Conservation (phyloP, 306 rosid genomes). For the Pterocarpus santalinus region DNA sequence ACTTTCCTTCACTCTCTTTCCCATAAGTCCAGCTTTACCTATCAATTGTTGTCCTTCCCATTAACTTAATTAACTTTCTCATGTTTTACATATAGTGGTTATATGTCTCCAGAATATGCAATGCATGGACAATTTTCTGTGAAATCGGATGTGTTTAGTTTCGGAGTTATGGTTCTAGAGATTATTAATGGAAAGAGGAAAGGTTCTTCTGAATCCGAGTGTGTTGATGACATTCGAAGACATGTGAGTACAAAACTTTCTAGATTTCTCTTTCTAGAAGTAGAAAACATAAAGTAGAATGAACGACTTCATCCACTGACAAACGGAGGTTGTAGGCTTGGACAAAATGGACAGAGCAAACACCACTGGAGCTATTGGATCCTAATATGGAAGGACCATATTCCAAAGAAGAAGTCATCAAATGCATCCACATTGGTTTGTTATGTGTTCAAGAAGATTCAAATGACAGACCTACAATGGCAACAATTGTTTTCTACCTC, state of each 20-base stretch:
- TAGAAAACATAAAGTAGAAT: background rate
- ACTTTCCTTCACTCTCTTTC: background rate
- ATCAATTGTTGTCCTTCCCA: background rate
- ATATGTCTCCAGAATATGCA: slow-evolving; percentile 57
- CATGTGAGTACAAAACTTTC: slow-evolving; percentile 41
- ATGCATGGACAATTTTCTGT: slow-evolving; percentile 53
- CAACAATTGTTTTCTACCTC: slow-evolving; percentile 45
- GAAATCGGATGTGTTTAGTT: slow-evolving; percentile 53
- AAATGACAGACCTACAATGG: slow-evolving; percentile 59
- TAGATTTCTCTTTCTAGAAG: background rate
- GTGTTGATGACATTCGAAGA: slow-evolving; percentile 42
- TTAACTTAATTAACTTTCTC: background rate
- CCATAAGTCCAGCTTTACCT: background rate
- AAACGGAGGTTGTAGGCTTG: slow-evolving; percentile 49
- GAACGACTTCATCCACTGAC: background rate
- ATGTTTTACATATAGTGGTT: slow-evolving; percentile 47
- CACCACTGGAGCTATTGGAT: slow-evolving; percentile 51
- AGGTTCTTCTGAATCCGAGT: slow-evolving; percentile 36
- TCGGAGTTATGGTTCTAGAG: slow-evolving; percentile 53
- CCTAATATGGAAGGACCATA: slow-evolving; percentile 37
- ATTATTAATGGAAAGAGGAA: slow-evolving; percentile 51
- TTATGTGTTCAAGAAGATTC: slow-evolving; percentile 64
- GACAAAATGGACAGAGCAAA: slow-evolving; percentile 55
- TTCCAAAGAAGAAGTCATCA: slow-evolving; percentile 51
- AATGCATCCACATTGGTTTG: slow-evolving; percentile 59